These are phyloP conservation scores for Ophiosphaerella korrae DNA, from an alignment of 2,329 filamentous ascomycete species.

Conservation along the genomic window DNA sequence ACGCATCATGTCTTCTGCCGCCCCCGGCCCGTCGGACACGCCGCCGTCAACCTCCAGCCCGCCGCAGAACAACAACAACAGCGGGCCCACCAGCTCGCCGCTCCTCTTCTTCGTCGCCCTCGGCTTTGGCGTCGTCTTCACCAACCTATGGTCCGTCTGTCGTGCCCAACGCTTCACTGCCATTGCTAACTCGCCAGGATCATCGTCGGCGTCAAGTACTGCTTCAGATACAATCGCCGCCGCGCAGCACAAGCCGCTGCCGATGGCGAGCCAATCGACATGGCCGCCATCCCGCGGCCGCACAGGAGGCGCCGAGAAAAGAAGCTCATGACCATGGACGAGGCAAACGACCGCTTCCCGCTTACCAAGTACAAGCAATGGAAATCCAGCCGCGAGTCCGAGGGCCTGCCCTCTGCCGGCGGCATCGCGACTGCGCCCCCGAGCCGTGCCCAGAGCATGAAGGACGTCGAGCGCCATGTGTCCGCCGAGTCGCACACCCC, in stretches of 20 bases:
- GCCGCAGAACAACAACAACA: constrained; percentile 34
- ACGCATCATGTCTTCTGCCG: constrained; percentile 11
- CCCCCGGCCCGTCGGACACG: constrained; percentile 5
- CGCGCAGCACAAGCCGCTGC: constrained; percentile 78
- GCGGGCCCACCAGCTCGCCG: constrained; percentile 70
- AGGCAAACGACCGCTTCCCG: constrained; percentile 97
- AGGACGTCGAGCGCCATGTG: constrained; percentile 61
- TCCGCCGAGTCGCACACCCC: constrained; percentile 9
- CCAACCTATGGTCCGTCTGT: constrained; percentile 87
- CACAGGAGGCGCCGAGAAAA: constrained; percentile 91
- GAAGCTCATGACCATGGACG: constrained; percentile 98
- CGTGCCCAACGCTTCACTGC: neutral
- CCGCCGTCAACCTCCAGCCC: constrained; percentile 13
- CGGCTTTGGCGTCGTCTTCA: constrained; percentile 97
- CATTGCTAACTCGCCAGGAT: constrained; percentile 69
- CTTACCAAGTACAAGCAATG: constrained; percentile 96
- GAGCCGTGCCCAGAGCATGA: constrained; percentile 75
- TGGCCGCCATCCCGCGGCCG: constrained; percentile 82
- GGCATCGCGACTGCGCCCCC: constrained; percentile 74
- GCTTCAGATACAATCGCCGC: constrained; percentile 95
- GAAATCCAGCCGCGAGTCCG: constrained; percentile 80
- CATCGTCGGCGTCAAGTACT: constrained; percentile 99
- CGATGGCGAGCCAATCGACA: constrained; percentile 81
- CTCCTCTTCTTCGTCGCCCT: constrained; percentile 92
- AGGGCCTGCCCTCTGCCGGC: constrained; percentile 82